Conservation (phyloP, 257 asterid species). For the Plantago elongata region DNA sequence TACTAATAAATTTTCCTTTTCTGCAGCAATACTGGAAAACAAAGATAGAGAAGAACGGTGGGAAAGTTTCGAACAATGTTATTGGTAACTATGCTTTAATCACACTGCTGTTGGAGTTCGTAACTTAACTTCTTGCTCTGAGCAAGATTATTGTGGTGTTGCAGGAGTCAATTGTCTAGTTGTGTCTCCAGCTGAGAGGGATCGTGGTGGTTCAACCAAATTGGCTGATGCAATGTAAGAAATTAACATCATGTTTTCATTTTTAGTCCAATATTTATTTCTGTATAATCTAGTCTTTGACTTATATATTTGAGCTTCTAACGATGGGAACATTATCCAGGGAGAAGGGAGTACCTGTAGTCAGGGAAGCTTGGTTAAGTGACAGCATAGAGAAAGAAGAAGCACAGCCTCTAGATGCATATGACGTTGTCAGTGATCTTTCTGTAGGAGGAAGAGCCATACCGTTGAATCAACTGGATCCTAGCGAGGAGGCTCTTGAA, state of each 20-base stretch:
- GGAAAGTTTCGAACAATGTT: conserved; percentile 60
- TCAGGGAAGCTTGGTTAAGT: conserved; percentile 70
- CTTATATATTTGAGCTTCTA: neutral
- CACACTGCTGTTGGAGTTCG: no score
- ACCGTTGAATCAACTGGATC: conserved; percentile 56
- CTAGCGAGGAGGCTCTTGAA: conserved; percentile 58
- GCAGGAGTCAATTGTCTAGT: conserved; percentile 74
- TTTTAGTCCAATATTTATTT: no score
- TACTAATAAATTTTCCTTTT: neutral
- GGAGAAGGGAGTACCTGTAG: conserved; percentile 65
- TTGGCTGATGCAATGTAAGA: conserved; percentile 78
- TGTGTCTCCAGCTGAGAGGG: conserved; percentile 65
- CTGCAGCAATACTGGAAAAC: conserved; percentile 76
- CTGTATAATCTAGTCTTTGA: no score
- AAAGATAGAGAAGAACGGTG: conserved; percentile 72
- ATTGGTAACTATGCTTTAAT: conserved; percentile 46
- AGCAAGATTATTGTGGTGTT: neutral
- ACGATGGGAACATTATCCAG: conserved; percentile 25
- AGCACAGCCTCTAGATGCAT: conserved; percentile 52
- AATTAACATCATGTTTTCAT: no score
- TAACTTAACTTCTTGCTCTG: neutral
- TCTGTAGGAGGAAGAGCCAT: conserved; percentile 52
- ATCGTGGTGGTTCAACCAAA: conserved; percentile 72
- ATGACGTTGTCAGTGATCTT: conserved; percentile 57
- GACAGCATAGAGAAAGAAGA: conserved; percentile 57